Conservation (phyloP, 192 early-diverging fungal genomes). For the Ramicandelaber brevisporus region DNA sequence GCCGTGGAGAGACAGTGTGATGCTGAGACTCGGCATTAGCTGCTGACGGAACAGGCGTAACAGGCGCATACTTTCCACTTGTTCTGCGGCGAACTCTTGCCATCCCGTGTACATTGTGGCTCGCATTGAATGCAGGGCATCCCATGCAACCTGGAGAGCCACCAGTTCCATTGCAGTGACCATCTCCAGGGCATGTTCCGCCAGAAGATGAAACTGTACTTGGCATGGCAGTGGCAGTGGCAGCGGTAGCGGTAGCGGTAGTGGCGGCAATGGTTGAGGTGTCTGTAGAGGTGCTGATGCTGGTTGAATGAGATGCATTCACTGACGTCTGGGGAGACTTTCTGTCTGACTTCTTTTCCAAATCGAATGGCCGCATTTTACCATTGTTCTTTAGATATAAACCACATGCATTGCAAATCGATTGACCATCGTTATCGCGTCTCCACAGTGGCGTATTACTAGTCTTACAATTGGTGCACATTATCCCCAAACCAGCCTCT, state of each 20-base stretch:
- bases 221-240: slow-evolving; percentile 2
- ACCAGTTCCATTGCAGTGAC: slow-evolving; percentile 48
- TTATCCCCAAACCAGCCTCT: slow-evolving; percentile 11
- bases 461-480: slow-evolving; percentile 51
- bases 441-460: slow-evolving; percentile 62
- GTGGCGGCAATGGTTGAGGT: no score
- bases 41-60: no score
- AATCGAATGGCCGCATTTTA: slow-evolving; percentile 16
- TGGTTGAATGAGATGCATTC: no score
- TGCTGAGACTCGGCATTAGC: no score
- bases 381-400: slow-evolving; percentile 19
- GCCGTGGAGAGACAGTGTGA: no score
- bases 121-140: slow-evolving; percentile 50
- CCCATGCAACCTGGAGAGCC: slow-evolving; percentile 43
- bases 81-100: no score
- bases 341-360: no score
- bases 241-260: slow-evolving; percentile 1
- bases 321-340: no score
- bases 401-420: slow-evolving; percentile 63
- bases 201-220: no score
- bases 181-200: slow-evolving; percentile 48
- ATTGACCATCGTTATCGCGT: slow-evolving; percentile 37
- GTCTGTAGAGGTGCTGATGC: not conserved
- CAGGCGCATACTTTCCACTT: no score
- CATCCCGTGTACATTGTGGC: slow-evolving; percentile 15